Evolutionary conservation across 192 early-diverging fungal genomes (phyloP).

Genomic region (Podila epigama): DNA sequence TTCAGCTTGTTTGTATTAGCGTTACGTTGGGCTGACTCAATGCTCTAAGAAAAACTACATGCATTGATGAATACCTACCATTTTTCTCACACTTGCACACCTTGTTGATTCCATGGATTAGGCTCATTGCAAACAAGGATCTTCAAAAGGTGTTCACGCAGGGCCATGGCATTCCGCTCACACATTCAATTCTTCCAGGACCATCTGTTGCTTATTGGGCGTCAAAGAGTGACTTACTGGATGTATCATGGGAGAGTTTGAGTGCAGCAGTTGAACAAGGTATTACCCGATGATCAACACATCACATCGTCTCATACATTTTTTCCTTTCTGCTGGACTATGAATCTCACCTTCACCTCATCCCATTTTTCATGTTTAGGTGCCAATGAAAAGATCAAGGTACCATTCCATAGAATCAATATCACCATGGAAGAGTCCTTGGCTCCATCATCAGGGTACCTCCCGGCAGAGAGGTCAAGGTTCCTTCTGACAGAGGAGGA

Average conservation of each 20-base stretch:
- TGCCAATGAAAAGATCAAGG: constrained; percentile 39
- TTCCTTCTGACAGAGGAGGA: constrained; percentile 31
- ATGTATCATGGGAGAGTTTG: constrained; percentile 35
- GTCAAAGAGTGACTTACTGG: constrained; percentile 25
- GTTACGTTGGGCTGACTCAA: too few species aligned
- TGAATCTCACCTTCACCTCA: too few species aligned
- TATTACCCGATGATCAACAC: not conserved
- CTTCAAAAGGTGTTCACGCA: constrained; percentile 21
- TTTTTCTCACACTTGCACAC: too few species aligned
- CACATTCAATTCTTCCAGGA: constrained; percentile 37
- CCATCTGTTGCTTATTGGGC: constrained; percentile 50
- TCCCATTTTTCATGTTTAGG: constrained; percentile 1
- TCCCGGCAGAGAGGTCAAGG: constrained; percentile 16
- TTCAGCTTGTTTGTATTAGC: too few species aligned
- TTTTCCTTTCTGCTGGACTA: too few species aligned
- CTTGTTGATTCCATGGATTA: not conserved
- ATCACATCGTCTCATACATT: too few species aligned
- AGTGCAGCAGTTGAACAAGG: constrained; percentile 42
- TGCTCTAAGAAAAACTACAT: too few species aligned
- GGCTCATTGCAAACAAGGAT: constrained; percentile 17
- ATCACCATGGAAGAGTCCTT: constrained; percentile 44
- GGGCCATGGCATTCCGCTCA: constrained; percentile 49
- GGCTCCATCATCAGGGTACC: constrained; percentile 12
- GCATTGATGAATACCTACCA: too few species aligned
- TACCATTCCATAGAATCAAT: constrained; percentile 37